Percentiles rank a stretch among this genome's conserved stretches.
Evolutionary conservation across 805 yeast species (phyloP).

Genomic region (Barnettozyma botsteinii): DNA sequence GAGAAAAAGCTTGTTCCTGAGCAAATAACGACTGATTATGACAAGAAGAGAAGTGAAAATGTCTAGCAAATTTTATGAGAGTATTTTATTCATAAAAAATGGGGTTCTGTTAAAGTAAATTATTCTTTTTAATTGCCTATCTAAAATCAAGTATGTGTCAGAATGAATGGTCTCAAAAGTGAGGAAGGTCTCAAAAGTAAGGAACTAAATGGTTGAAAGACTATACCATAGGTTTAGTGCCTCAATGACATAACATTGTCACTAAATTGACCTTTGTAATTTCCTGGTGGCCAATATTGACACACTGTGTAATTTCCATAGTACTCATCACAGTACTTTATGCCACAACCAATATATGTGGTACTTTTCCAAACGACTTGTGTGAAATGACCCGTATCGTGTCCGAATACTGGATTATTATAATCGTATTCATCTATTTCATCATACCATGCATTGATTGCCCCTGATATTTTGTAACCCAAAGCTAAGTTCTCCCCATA

Average conservation of each 20-base stretch:
- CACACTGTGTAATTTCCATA: slow-evolving; percentile 61
- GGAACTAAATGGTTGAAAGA: no score
- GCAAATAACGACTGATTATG: no score
- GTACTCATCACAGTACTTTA: slow-evolving; percentile 45
- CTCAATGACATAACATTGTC: slow-evolving; percentile 30
- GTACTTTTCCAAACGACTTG: slow-evolving; percentile 71
- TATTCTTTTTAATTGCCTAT: no score
- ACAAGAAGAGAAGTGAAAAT: no score
- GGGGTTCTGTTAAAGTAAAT: no score
- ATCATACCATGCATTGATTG: slow-evolving; percentile 71
- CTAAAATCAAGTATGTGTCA: no score
- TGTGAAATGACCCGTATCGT: slow-evolving; percentile 69
- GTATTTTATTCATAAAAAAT: no score
- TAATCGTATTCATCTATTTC: slow-evolving; percentile 53
- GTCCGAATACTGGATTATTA: slow-evolving; percentile 39
- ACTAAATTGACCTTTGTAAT: slow-evolving; percentile 40
- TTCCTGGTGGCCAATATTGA: slow-evolving; percentile 64
- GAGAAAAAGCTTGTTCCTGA: no score
- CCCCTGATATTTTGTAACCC: slow-evolving; percentile 54
- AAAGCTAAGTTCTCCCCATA: slow-evolving; percentile 82
- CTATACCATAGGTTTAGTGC: no score
- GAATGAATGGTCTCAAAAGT: no score
- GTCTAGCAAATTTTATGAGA: no score
- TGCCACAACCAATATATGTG: slow-evolving; percentile 65
- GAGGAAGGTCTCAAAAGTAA: no score